phyloP scores from a whole-genome alignment of 441 rosid species.

The Hura crepitans region DNA sequence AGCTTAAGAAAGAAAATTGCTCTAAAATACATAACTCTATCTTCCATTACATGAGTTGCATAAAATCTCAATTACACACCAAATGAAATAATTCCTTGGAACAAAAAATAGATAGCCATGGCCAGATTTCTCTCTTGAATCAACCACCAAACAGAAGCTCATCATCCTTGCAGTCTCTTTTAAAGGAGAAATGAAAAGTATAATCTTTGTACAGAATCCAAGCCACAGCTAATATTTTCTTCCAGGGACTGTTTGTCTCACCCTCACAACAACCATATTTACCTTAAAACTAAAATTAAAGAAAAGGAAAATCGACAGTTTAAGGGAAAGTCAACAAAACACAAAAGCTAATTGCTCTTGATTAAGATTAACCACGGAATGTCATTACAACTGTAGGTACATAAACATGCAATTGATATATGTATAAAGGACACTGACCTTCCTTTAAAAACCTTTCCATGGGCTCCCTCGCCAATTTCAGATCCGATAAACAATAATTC shows the following conservation, averaged over 20 bases:
- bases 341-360: neutral
- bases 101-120: neutral
- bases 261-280: too few species aligned
- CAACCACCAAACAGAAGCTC: neutral
- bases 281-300: too few species aligned
- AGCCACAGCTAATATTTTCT: too few species aligned
- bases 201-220: neutral
- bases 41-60: neutral
- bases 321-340: neutral
- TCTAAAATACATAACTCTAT: neutral
- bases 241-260: too few species aligned
- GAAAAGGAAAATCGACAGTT: too few species aligned
- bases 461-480: conserved; percentile 96
- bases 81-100: neutral
- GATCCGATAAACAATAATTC: conserved; percentile 91
- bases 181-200: too few species aligned
- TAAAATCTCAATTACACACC: neutral
- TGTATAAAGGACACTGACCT: conserved; percentile 58
- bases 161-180: neutral
- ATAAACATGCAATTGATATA: neutral
- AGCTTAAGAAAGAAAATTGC: neutral
- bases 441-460: conserved; percentile 95
- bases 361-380: neutral
- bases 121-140: neutral
- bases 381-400: neutral